Evolutionary conservation across 1,139 yeast species (phyloP).

Genomic region (Pichia sp.): DNA sequence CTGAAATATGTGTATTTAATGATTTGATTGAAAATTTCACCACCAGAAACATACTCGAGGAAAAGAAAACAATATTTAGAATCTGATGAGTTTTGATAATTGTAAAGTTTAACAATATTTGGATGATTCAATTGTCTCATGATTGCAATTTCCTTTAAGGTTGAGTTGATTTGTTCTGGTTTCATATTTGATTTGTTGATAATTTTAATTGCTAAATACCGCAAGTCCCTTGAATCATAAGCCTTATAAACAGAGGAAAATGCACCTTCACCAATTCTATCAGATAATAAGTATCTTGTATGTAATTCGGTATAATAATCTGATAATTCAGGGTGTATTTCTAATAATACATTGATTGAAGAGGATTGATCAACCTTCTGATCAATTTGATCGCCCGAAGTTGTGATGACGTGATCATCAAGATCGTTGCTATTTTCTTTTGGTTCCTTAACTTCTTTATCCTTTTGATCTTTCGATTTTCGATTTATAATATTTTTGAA

Average conservation of each 20-base stretch:
- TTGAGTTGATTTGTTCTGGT: conserved; percentile 45
- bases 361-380: neutral
- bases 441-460: neutral
- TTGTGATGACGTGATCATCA: neutral
- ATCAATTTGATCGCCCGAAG: neutral
- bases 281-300: conserved; percentile 34
- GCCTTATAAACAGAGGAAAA: conserved; percentile 52
- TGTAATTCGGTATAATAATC: conserved; percentile 26
- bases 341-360: conserved; percentile 6
- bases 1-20: conserved; percentile 86
- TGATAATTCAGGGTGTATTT: conserved; percentile 15
- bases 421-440: too few species aligned
- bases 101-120: conserved; percentile 43
- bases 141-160: conserved; percentile 51
- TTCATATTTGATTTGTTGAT: conserved; percentile 52
- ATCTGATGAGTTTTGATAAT: conserved; percentile 40
- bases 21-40: conserved; percentile 52
- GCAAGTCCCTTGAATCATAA: conserved; percentile 32
- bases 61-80: conserved; percentile 44
- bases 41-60: conserved; percentile 48
- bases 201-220: conserved; percentile 44
- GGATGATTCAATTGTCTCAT: conserved; percentile 50
- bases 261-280: conserved; percentile 53
- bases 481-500: conserved; percentile 24
- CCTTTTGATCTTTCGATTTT: conserved; percentile 11